Conservation (phyloP, 495 filamentous ascomycete species). For the Hypoxylon cercidicola region DNA sequence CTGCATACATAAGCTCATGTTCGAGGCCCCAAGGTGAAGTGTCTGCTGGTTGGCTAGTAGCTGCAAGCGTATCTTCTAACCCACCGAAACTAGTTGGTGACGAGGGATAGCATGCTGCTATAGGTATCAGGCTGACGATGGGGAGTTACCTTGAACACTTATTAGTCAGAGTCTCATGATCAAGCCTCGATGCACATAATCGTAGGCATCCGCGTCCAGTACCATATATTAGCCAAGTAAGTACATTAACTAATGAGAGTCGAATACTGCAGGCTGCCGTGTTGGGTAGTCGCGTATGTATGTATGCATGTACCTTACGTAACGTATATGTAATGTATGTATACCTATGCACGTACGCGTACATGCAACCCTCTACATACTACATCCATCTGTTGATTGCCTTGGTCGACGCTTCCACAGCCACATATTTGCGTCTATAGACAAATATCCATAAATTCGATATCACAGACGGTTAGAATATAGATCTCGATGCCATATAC, state of each 20-base stretch:
- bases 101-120: not conserved
- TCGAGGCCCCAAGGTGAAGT: not conserved
- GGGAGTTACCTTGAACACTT: conserved; percentile 10
- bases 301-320: not conserved
- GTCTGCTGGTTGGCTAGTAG: conserved; percentile 21
- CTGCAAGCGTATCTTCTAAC: conserved; percentile 9
- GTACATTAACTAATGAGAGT: conserved; percentile 16
- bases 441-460: too few relatives aligned
- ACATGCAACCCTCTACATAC: too few relatives aligned
- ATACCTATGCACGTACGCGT: too few relatives aligned
- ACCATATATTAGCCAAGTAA: conserved; percentile 16
- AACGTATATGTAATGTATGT: not conserved
- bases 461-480: too few relatives aligned
- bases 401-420: too few relatives aligned
- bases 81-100: conserved; percentile 16
- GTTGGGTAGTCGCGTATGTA: not conserved
- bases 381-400: too few relatives aligned
- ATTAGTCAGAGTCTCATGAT: conserved; percentile 37
- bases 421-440: too few relatives aligned
- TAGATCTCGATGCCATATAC: too few relatives aligned
- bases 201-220: conserved; percentile 35
- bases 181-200: conserved; percentile 43
- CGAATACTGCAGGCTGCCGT: conserved; percentile 5
- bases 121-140: conserved; percentile 6
- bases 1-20: conserved; percentile 33